Evolutionary conservation across 2,329 filamentous ascomycete species (phyloP).

Genomic region (Fusarium sp.): DNA sequence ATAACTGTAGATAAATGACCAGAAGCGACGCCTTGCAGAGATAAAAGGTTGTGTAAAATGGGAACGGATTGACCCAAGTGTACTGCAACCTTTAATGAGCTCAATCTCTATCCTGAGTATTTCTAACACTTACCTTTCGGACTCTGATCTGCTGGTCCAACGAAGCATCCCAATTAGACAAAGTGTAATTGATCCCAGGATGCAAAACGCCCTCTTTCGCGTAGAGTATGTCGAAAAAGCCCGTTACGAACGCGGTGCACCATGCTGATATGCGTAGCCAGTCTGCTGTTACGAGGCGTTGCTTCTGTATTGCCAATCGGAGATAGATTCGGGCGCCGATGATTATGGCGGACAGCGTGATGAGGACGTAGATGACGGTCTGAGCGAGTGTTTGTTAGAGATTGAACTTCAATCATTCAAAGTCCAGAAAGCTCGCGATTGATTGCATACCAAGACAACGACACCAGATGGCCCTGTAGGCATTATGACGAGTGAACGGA

Average conservation of each 20-base stretch:
- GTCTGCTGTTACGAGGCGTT: slow-evolving; percentile 8
- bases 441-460: neutral
- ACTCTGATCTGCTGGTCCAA: neutral
- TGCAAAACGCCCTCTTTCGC: neutral
- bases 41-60: slow-evolving; percentile 26
- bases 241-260: neutral
- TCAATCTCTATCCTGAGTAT: fast-evolving
- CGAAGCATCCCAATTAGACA: slow-evolving; percentile 9
- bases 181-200: neutral
- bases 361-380: neutral
- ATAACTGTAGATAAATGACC: slow-evolving; percentile 26
- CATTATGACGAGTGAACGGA: neutral
- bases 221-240: slow-evolving; percentile 4
- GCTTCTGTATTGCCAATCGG: slow-evolving; percentile 14
- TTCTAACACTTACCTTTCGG: neutral
- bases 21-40: slow-evolving; percentile 33
- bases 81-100: neutral
- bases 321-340: slow-evolving; percentile 22
- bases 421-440: neutral
- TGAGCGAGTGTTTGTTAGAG: fast-evolving
- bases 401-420: too few relatives aligned
- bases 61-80: slow-evolving; percentile 4
- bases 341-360: neutral
- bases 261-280: slow-evolving; percentile 15
- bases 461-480: slow-evolving; percentile 2